Evolutionary conservation across 2,329 filamentous ascomycete species (phyloP), one percentile per base, ranked within the genome.

Genomic region (Cyclaneusma minus): DNA sequence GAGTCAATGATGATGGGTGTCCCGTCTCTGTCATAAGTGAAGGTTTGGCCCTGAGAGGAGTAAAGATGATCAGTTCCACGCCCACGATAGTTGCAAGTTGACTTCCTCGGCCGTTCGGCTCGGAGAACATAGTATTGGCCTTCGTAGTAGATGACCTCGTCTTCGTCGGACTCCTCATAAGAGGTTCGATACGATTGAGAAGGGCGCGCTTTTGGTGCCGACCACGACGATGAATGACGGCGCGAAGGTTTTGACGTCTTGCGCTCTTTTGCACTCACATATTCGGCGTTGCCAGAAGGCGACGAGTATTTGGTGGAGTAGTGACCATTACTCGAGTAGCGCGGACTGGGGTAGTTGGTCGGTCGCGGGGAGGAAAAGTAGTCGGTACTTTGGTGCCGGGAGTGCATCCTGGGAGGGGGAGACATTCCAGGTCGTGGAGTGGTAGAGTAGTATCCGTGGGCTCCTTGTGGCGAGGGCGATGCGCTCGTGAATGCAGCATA

Each of bases 161-260:
- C 44, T 41, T 48, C 45, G 38, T 49, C 46, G 44, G 43, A 43
- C 38, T 42, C 43, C 45, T 35, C 42, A 48, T 43, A 36, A 42
- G 43, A 43, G 45, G 44, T 35, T 42, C 45, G 45, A 43, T 47
- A 36, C 36, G 45, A 44, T 36, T 38, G 38, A 38, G 44, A 48
- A 42, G 40, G 36, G 28, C 40, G 41, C 35, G 40, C 36, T 13
- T 21, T 28, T 22, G 26, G 26, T 13, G 23, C 19, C 26, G 26
- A 28, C 31, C 45, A 37, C 40, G 41, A 44, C 38, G 42, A 44
- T 44, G 37, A 41, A 42, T 31, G 25, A 28, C 45, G 29, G 22
- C 13, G 13, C 15, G 14, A 14, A 23, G 21, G 12, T 7, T 32
- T 22, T 19, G 31, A 7, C 29, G 27, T n/a, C 29, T 19, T 22